These are phyloP conservation scores for Trichomonascus vanleenenianus DNA, from an alignment of 805 yeast species.

Conservation along the genomic window DNA sequence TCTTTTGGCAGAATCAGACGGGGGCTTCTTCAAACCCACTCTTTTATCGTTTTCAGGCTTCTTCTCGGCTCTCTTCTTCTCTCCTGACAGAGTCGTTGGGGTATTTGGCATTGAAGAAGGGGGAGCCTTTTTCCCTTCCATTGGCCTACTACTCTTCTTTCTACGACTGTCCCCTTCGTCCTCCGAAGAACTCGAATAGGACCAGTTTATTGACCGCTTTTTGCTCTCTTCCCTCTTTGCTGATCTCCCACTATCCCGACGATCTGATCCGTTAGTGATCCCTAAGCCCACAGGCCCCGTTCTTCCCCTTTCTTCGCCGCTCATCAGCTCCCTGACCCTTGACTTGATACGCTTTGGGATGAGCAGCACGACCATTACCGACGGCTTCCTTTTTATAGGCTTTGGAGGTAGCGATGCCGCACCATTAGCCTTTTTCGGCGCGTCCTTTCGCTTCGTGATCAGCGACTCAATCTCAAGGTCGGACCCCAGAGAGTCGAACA, in stretches of 20 bases:
- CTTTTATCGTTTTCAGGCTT: too few relatives aligned
- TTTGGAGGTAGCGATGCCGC: constrained; percentile 2
- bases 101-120: too few relatives aligned
- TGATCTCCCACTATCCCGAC: neutral
- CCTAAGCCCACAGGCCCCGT: constrained; percentile 1
- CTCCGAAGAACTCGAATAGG: constrained; percentile 1
- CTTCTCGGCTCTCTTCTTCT: too few relatives aligned
- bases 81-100: too few relatives aligned
- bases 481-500: constrained; percentile 17
- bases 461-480: neutral
- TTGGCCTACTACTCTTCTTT: too few relatives aligned
- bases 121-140: too few relatives aligned
- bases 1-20: too few relatives aligned
- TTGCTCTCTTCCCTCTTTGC: neutral
- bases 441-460: neutral
- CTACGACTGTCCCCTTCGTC: neutral
- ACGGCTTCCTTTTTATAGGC: constrained; percentile 1
- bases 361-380: neutral
- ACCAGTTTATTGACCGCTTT: neutral
- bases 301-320: too few relatives aligned
- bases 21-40: too few relatives aligned
- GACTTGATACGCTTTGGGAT: too few relatives aligned
- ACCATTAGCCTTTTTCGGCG: constrained; percentile 5
- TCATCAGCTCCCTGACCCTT: too few relatives aligned
- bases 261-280: neutral